Conservation (phyloP, 2,329 filamentous ascomycete species). For the Monascus ruber region DNA sequence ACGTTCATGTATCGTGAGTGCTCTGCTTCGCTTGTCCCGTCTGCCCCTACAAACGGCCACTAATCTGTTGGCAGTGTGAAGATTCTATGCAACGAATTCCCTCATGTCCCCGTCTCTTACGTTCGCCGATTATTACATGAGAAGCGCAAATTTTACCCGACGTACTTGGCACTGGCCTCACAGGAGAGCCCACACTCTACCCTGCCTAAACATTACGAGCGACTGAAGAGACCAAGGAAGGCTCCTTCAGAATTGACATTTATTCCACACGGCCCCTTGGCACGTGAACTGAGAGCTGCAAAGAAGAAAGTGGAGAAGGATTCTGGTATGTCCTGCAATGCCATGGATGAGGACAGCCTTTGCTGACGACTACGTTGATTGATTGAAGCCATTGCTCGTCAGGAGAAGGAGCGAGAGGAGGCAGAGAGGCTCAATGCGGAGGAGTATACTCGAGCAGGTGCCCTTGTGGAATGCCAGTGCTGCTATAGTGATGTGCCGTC, state of each 20-base stretch:
- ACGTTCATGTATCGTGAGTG: slow-evolving; percentile 12
- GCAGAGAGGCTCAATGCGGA: slow-evolving; percentile 25
- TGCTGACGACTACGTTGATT: neutral
- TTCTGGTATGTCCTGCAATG: slow-evolving; percentile 5
- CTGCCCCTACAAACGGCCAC: neutral
- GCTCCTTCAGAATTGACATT: slow-evolving; percentile 6
- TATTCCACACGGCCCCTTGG: slow-evolving; percentile 3
- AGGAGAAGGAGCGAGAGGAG: slow-evolving; percentile 13
- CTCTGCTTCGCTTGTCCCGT: too few relatives aligned
- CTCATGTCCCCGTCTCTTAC: slow-evolving; percentile 22
- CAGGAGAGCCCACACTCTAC: slow-evolving; percentile 9
- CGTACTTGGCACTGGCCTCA: slow-evolving; percentile 16
- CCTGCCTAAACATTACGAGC: slow-evolving; percentile 7
- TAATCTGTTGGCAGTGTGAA: slow-evolving; percentile 11
- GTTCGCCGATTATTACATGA: slow-evolving; percentile 23
- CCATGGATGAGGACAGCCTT: neutral
- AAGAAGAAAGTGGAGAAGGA: slow-evolving; percentile 12
- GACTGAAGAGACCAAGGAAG: slow-evolving; percentile 8
- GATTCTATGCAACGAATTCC: slow-evolving; percentile 24
- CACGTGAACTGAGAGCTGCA: slow-evolving; percentile 16
- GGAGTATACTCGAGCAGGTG: slow-evolving; percentile 35
- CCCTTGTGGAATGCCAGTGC: slow-evolving; percentile 57
- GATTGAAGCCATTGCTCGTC: slow-evolving; percentile 2
- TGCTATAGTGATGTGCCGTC: slow-evolving; percentile 58
- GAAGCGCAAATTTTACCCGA: slow-evolving; percentile 17